Evolutionary conservation across 371 early-diverging fungal genomes (phyloP), one percentile per base, ranked within the genome.

Genomic region (Conidiobolus incongruus): DNA sequence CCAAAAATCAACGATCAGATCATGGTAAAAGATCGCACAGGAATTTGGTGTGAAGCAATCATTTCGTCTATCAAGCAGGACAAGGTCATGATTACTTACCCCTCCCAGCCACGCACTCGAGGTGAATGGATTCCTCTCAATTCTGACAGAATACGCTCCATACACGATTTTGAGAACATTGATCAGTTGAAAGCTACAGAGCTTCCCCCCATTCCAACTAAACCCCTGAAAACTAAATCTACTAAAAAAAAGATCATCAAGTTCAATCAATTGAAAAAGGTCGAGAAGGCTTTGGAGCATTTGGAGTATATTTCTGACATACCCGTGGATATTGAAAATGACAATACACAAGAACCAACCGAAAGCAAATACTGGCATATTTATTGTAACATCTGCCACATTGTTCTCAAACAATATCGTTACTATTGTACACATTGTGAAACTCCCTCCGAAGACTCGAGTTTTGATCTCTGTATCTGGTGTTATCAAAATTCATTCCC

Each of bases 361-460:
- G 49, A 22, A 7, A 28, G 35, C 12, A 34, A 44, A 20, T 32
- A 39, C n/a, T 51, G 51, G 51, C 35, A 28, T 29, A 35, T 51
- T 28, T 51, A 51, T 40, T 51, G 51, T 21, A 44, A 51, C 35
- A 43, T 42, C 41, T 51, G 51, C 26, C 35, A 41, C 33, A 41
- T 47, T 17, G 24, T 51, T 15, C 41, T 51, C 11, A 39, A 47
- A 24, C 51, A 51, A 34, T 51, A 33, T 37, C n/a, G 85, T 15
- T 83, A 81, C 49, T 87, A 76, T 47, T 89, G 90, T 53, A 76
- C 71, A 4, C 70, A 72, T 43, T 89, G 90, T 48, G 87, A 89
- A 49, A 62, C 58, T 2, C 70, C 79, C 0, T 61, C 72, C 1
- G 70, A 69, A 17, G 66, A 70, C 22, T 38, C 26, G 13, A 31